Base-by-base conservation (phyloP, 768 basidiomycete genomes). In the Tulasnella sp. region DNA sequence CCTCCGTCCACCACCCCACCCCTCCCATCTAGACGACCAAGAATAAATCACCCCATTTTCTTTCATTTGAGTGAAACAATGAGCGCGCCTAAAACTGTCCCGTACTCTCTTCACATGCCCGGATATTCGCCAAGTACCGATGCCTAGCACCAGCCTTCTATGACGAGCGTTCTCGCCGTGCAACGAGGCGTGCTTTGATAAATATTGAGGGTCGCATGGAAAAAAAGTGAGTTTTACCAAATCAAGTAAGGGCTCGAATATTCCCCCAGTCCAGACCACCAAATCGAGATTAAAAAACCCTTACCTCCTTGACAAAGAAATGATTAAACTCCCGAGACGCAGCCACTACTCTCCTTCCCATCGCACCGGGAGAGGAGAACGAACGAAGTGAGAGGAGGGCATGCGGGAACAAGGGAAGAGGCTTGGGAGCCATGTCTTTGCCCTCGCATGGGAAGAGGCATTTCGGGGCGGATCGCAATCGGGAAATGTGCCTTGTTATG, bases 161-260 rank as follows among this genome's bases (percentile, higher is more conserved):
- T 7, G 3, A 46, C 52, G 2, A n/a, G 9, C 62, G 31, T 34
- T 18, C 27, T 31, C n/a, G 62, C 62, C 62, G 62, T 68, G 62
- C 62, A 68, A 68, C 62, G 62, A 68, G 62, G 62, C 62, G 27
- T 19, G 27, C 1, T 44, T 44, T 44, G 44, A 44, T 44, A 44
- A 44, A 44, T 18, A 44, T 16, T 44, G 16, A 44, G 44, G 44
- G 44, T 18, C 19, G 44, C 44, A 44, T 16, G 56, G n/a, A n/a
- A n/a, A n/a, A n/a, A n/a, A n/a, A n/a, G 56, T 58, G 56, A n/a
- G 56, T 58, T 31, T 68, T 68, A 68, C 62, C 34, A 68, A 68
- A 68, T 68, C 31, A 68, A 68, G 62, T 36, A 68, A 68, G 16
- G 62, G 24, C 62, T 68, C n/a, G 62, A 68, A 68, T n/a, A 18